phyloP scores from a whole-genome alignment of 2,329 filamentous ascomycete genomes.

The Xylariaceae sp. region DNA sequence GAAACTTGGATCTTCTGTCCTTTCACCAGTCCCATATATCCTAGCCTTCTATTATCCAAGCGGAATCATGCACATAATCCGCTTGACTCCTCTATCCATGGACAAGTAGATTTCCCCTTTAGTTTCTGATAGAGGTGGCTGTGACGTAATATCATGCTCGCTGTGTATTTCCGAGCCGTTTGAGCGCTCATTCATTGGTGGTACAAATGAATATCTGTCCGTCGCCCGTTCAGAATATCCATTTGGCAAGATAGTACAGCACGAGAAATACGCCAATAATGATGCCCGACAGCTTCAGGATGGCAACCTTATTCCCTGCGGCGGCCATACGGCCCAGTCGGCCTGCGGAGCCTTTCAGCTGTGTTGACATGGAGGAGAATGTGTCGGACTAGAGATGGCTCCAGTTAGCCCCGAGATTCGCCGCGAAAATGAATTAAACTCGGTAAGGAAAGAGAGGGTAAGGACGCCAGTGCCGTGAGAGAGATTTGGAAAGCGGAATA shows the following conservation, averaged over 20 bases:
- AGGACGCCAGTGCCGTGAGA: background rate
- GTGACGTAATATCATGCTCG: too few species aligned
- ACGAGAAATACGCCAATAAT: constrained; percentile 74
- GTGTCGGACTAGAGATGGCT: constrained; percentile 71
- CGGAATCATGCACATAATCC: background rate
- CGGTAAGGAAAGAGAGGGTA: background rate
- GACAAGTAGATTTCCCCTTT: too few species aligned
- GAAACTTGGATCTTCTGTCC: background rate
- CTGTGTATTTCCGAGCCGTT: background rate
- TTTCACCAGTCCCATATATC: background rate
- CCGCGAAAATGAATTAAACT: background rate
- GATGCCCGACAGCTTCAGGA: constrained; percentile 87
- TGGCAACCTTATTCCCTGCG: constrained; percentile 86
- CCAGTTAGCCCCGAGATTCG: background rate
- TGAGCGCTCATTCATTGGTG: too few species aligned
- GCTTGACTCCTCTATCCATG: too few species aligned
- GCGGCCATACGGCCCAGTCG: constrained; percentile 89
- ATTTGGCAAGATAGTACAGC: constrained; percentile 73
- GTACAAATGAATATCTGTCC: too few species aligned
- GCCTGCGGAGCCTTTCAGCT: constrained; percentile 81
- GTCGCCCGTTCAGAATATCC: constrained; percentile 60
- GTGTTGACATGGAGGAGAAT: constrained; percentile 84
- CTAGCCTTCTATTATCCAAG: background rate
- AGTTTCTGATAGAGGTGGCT: too few species aligned
- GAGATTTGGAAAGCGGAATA: background rate